Evolutionary conservation across 176 grass and related monocot species (phyloP).

Genomic region (barley (Hordeum vulgare)): MorexV3_pseudomolecules_assembly NC_058524.1:118822096-118822595

Average conservation of each 20-base stretch:
- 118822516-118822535: constrained; percentile 52
- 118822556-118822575: constrained; percentile 48
- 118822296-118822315: neutral
- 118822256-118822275: too few species aligned
- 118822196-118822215: neutral
- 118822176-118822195: neutral
- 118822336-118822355: neutral
- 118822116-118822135: neutral
- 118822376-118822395: neutral
- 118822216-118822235: neutral
- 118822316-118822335: neutral
- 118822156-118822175: neutral
- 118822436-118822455: neutral
- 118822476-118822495: neutral
- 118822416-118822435: neutral
- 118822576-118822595: constrained; percentile 48
- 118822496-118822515: constrained; percentile 1
- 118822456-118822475: neutral
- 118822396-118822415: neutral
- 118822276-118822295: too few species aligned
- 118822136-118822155: neutral
- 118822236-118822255: too few species aligned
- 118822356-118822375: neutral
- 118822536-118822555: constrained; percentile 42
- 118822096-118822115: neutral